Evolutionary conservation across 2,329 filamentous ascomycete genomes (phyloP).

Genomic region (Fusarium anguioides): DNA sequence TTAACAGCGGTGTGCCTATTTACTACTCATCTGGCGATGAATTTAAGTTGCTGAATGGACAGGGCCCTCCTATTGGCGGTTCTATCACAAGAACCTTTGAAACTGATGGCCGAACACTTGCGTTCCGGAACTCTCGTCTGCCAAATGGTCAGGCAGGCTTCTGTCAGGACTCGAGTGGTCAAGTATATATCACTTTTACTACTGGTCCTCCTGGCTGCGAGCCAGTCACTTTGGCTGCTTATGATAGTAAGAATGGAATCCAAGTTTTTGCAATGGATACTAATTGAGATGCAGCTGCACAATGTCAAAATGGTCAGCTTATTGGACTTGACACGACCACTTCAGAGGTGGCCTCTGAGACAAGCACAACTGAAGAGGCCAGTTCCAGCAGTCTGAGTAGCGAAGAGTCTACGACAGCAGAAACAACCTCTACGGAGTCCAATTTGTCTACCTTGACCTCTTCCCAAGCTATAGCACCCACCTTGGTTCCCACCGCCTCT

Average conservation of each 20-base stretch:
- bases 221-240: neutral
- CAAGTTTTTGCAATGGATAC: rapidly evolving
- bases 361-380: neutral
- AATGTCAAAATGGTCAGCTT: neutral
- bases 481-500: neutral
- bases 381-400: neutral
- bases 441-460: neutral
- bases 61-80: rapidly evolving
- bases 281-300: neutral
- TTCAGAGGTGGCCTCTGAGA: neutral
- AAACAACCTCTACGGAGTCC: neutral
- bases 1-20: neutral
- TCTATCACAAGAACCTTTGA: neutral
- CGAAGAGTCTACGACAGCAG: neutral
- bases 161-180: neutral
- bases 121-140: neutral
- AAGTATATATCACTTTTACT: neutral
- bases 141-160: neutral
- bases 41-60: neutral
- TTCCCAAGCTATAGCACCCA: neutral
- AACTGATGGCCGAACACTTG: neutral
- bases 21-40: neutral
- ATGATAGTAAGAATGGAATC: neutral
- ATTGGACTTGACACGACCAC: neutral
- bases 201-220: neutral